Evolutionary conservation across 2,329 filamentous ascomycete species (phyloP).

Genomic region (Paecilomyces variotii): DNA sequence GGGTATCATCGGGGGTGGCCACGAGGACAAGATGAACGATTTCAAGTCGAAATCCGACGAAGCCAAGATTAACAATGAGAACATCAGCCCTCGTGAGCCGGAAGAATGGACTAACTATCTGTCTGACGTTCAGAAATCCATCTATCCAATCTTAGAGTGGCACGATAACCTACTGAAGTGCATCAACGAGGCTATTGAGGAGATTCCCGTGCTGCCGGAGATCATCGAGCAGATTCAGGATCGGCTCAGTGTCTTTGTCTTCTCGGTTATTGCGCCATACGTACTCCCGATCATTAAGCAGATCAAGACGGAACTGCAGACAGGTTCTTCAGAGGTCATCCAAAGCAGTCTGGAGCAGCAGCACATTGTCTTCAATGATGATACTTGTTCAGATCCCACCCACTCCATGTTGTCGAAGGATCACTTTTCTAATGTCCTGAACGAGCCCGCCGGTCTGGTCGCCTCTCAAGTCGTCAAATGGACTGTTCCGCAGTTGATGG

Average conservation of each 20-base stretch:
- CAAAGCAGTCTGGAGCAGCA: constrained; percentile 76
- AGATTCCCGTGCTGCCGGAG: constrained; percentile 76
- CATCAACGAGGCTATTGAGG: constrained; percentile 70
- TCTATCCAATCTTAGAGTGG: constrained; percentile 85
- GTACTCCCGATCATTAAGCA: constrained; percentile 78
- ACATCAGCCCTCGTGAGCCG: constrained; percentile 68
- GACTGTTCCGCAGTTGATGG: constrained; percentile 82
- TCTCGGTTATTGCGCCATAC: constrained; percentile 83
- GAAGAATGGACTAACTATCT: constrained; percentile 79
- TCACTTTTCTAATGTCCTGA: constrained; percentile 84
- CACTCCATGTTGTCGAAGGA: constrained; percentile 96
- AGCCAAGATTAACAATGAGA: constrained; percentile 66
- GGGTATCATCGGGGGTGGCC: constrained; percentile 64
- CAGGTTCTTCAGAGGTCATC: constrained; percentile 80
- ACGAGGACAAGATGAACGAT: constrained; percentile 68
- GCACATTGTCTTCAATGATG: constrained; percentile 76
- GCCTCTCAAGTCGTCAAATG: constrained; percentile 72
- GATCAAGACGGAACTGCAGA: constrained; percentile 78
- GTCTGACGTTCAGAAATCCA: constrained; percentile 63
- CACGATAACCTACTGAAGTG: constrained; percentile 80
- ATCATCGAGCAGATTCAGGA: constrained; percentile 81
- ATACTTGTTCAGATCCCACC: constrained; percentile 69
- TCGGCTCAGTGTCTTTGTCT: constrained; percentile 81
- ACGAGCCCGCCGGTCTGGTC: constrained; percentile 77
- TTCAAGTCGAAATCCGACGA: constrained; percentile 68